Evolutionary conservation across 1,139 yeast genomes (phyloP), one percentile per base, ranked within the genome.

Genomic region (Suhomyces panamericanus): DNA sequence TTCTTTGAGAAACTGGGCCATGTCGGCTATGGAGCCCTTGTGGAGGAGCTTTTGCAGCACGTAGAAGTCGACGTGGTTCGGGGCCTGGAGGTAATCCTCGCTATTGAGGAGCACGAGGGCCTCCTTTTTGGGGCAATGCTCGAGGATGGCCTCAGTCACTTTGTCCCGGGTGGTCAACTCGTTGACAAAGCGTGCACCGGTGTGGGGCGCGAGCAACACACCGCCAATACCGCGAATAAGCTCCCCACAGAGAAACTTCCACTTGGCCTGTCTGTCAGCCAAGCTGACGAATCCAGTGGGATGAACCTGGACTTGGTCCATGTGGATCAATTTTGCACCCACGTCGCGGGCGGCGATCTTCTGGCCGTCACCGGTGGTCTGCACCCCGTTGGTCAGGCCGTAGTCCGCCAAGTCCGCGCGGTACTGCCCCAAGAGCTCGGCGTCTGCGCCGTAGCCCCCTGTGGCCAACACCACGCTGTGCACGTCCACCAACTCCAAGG

Each of bases 281-380:
- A 59, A 31, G 32, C 66, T 60, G 14, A 70, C 56, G 49, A 69
- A 70, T 0, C 74, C 75, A 3, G 75, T 70, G 3, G 75, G 75
- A 47, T 69, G 74, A 5, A 69, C 59, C 53, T 70, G 75, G 14
- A 70, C 56, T 45, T 68, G 59, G 42, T 63, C 66, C 75, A 70
- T 69, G 46, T 68, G 66, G 22, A 67, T 56, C 41, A 69, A 58
- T 15, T 62, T 56, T 5, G 70, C 75, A 37, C 54, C 52, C 35
- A 61, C 62, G 42, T 66, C 72, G 32, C 66, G 46, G 11, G 50
- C 56, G 6, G 70, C 70, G 14, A 70, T 60, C 44, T 64, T 68
- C 20, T 62, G 70, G 2, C 75, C 75, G 49, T 70, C 75, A 0
- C 75, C 75, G 1, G 69, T 62, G 2, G 73, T 67, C 42, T 60